Percentiles rank a stretch among this genome's conserved stretches.
Conservation (phyloP, 2,329 filamentous ascomycete species). For the Fusarium falciforme region DNA sequence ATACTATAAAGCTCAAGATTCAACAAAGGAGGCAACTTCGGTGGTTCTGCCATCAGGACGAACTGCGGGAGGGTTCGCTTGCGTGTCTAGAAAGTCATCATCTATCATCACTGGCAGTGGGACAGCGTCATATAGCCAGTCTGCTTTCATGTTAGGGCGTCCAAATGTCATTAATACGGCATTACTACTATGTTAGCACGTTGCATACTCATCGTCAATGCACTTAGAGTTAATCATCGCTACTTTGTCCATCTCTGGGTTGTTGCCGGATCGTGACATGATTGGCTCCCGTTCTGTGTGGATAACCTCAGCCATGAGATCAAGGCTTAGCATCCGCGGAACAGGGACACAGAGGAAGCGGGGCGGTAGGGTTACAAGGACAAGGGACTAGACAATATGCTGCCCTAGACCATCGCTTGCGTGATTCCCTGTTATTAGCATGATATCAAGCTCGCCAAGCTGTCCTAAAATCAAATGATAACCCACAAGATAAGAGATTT, state of each 20-base stretch:
- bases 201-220: neutral
- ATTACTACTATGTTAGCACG: neutral
- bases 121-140: neutral
- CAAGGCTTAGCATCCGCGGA: neutral
- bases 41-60: neutral
- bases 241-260: neutral
- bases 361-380: accelerated
- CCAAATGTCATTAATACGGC: neutral
- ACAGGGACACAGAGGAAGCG: neutral
- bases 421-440: neutral
- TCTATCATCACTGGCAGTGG: neutral
- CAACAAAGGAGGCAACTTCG: neutral
- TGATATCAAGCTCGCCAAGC: neutral
- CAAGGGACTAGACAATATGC: neutral
- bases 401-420: neutral
- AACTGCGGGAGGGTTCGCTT: neutral
- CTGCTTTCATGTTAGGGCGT: neutral
- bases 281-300: neutral
- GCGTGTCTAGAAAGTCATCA: neutral
- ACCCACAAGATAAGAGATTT: neutral
- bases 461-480: neutral
- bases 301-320: neutral
- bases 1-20: neutral
- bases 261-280: neutral
- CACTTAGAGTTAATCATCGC: neutral